phyloP scores from a whole-genome alignment of 495 filamentous ascomycete genomes.

The Lepidopterella palustris region DNA sequence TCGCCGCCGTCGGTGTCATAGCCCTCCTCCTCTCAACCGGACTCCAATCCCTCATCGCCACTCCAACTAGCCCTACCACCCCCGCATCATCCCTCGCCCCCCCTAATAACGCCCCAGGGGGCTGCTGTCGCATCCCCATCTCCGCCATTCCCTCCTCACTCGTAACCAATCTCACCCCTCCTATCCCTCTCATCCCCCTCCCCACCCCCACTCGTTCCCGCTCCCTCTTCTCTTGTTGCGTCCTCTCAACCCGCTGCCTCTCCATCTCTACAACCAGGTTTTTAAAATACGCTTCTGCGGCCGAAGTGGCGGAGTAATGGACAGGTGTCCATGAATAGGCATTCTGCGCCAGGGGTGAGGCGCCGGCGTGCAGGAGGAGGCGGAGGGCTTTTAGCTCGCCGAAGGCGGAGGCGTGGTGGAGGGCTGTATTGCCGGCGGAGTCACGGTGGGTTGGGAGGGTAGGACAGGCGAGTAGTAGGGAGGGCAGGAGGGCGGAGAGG shows the following conservation, averaged over 20 bases:
- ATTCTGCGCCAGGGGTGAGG: slow-evolving; percentile 59
- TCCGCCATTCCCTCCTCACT: slow-evolving; percentile 25
- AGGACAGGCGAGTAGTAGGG: slow-evolving; percentile 19
- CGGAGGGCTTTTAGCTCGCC: slow-evolving; percentile 68
- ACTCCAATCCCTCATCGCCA: slow-evolving; percentile 31
- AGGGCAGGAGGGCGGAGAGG: slow-evolving; percentile 24
- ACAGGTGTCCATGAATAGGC: slow-evolving; percentile 65
- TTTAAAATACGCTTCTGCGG: slow-evolving; percentile 70
- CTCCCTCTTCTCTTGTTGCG: slow-evolving; percentile 27
- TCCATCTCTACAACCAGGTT: slow-evolving; percentile 54
- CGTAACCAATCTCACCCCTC: slow-evolving; percentile 33
- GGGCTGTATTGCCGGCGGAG: slow-evolving; percentile 64
- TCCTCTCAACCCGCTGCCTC: slow-evolving; percentile 33
- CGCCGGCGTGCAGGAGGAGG: slow-evolving; percentile 61
- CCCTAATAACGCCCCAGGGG: too few relatives aligned
- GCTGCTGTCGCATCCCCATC: too few relatives aligned
- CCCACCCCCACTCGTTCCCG: slow-evolving; percentile 23
- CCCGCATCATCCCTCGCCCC: slow-evolving; percentile 24
- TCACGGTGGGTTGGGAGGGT: slow-evolving; percentile 40
- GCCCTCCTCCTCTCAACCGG: slow-evolving; percentile 32
- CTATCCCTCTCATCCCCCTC: too few relatives aligned
- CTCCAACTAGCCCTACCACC: too few relatives aligned
- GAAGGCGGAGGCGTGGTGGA: slow-evolving; percentile 61
- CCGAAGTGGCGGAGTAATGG: slow-evolving; percentile 63
- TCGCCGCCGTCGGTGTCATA: slow-evolving; percentile 31